A percentile compares a stretch with the other conserved stretches of the same genome.
These are phyloP conservation scores for Vigna angularis DNA, from an alignment of 306 rosid genomes.

Conservation along the genomic window DNA sequence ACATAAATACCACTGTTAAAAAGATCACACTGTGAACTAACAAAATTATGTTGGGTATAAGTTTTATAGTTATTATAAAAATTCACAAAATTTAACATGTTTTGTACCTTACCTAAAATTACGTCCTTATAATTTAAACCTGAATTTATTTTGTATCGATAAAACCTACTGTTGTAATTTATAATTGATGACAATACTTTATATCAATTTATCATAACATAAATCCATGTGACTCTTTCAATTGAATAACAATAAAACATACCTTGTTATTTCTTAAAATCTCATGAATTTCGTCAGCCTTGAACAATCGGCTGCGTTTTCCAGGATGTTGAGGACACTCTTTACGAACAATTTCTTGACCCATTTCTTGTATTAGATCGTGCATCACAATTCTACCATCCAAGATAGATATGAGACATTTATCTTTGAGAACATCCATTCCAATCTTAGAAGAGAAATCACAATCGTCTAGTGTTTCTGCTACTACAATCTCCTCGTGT, in stretches of 20 bases:
- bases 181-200: too few relatives aligned
- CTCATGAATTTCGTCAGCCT: slow-evolving; percentile 8
- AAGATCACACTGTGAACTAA: too few relatives aligned
- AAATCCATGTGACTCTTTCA: too few relatives aligned
- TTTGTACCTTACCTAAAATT: too few relatives aligned
- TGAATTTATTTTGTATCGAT: too few relatives aligned
- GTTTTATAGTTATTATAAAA: too few relatives aligned
- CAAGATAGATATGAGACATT: slow-evolving; percentile 7
- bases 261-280: slow-evolving; percentile 41
- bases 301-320: slow-evolving; percentile 49
- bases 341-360: slow-evolving; percentile 37
- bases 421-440: slow-evolving; percentile 36
- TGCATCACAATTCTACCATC: slow-evolving; percentile 42
- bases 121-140: too few relatives aligned
- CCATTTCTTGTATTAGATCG: slow-evolving; percentile 44
- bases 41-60: too few relatives aligned
- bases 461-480: not conserved
- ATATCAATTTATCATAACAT: not conserved
- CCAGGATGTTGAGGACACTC: slow-evolving; percentile 28
- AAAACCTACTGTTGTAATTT: too few relatives aligned
- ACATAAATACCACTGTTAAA: too few relatives aligned
- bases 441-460: slow-evolving; percentile 16
- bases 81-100: too few relatives aligned
- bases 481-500: not conserved
- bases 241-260: not conserved